A percentile compares a stretch with the other conserved stretches of the same genome.
Conservation (phyloP, 257 asterid species). For the Mentha longifolia region DNA sequence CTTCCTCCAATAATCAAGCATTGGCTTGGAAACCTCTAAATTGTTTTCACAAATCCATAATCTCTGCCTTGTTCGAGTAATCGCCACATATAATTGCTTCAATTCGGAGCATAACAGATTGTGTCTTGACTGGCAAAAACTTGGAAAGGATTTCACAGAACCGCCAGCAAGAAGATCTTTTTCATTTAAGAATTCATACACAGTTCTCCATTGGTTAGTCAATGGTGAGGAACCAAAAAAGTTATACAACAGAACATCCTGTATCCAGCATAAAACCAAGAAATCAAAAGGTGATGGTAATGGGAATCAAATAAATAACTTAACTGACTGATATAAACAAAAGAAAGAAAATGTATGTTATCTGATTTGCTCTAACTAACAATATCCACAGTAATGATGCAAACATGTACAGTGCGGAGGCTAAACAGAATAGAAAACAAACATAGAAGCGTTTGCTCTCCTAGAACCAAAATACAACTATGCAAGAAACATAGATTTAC, state of each 20-base stretch:
- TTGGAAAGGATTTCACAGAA: conserved; percentile 42
- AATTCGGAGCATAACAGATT: conserved; percentile 62
- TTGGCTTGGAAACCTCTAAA: conserved; percentile 55
- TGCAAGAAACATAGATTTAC: too few species aligned
- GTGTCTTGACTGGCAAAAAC: conserved; percentile 53
- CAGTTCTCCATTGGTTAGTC: conserved; percentile 61
- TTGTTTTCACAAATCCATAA: conserved; percentile 66
- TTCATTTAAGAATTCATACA: conserved; percentile 54
- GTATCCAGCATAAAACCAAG: not conserved
- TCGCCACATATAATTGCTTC: conserved; percentile 64
- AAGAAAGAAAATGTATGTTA: too few species aligned
- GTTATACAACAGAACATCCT: conserved; percentile 72
- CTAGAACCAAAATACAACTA: too few species aligned
- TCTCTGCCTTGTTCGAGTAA: conserved; percentile 67
- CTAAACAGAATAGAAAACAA: not conserved
- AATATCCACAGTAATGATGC: too few species aligned
- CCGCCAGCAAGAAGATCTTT: conserved; percentile 39
- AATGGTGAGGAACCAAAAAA: conserved; percentile 70
- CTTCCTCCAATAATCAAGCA: conserved; percentile 64
- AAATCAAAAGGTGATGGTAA: not conserved
- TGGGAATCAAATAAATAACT: not conserved
- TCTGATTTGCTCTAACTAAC: too few species aligned
- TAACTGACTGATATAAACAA: too few species aligned
- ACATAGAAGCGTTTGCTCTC: not conserved
- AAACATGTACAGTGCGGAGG: too few species aligned